Percentiles rank a stretch among this genome's conserved stretches.
phyloP scores from a whole-genome alignment of 352 stramenopile species.

The Phytophthora idaei region DNA sequence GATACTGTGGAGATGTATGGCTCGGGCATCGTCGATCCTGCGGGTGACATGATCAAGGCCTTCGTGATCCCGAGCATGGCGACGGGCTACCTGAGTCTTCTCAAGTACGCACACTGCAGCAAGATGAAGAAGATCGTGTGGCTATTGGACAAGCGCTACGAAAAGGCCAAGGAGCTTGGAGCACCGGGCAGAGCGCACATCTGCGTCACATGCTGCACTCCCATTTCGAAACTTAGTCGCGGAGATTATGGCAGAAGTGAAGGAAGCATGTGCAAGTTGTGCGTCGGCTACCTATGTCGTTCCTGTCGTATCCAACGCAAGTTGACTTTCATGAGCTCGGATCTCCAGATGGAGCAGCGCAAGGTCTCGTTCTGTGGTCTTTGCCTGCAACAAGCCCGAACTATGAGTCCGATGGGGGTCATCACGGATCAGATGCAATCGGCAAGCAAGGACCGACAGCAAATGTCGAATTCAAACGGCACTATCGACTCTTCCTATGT shows the following conservation, averaged over 20 bases:
- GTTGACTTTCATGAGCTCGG: slow-evolving; percentile 24
- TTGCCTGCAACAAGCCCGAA: slow-evolving; percentile 30
- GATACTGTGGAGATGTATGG: slow-evolving; percentile 54
- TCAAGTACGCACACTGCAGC: slow-evolving; percentile 41
- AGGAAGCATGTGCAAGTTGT: slow-evolving; percentile 38
- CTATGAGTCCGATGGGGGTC: slow-evolving; percentile 22
- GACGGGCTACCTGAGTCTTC: slow-evolving; percentile 13
- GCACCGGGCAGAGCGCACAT: slow-evolving; percentile 17
- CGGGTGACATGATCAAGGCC: slow-evolving; percentile 36
- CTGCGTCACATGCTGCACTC: slow-evolving; percentile 30
- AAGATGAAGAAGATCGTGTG: slow-evolving; percentile 41
- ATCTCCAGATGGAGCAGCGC: slow-evolving; percentile 29
- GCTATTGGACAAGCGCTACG: slow-evolving; percentile 27
- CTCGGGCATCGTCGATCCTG: slow-evolving; percentile 36
- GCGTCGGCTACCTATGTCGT: slow-evolving; percentile 38
- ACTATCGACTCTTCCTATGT: not conserved
- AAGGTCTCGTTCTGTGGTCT: slow-evolving; percentile 34
- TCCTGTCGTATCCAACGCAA: slow-evolving; percentile 44
- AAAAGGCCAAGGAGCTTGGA: slow-evolving; percentile 20
- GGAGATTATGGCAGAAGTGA: slow-evolving; percentile 26
- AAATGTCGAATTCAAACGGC: not conserved
- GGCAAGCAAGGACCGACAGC: not conserved
- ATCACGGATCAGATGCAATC: not conserved
- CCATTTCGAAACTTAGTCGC: slow-evolving; percentile 20
- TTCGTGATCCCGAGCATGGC: slow-evolving; percentile 27